phyloP scores from a whole-genome alignment of 1,284 basidiomycete genomes.

The Sutorius eximius region DNA sequence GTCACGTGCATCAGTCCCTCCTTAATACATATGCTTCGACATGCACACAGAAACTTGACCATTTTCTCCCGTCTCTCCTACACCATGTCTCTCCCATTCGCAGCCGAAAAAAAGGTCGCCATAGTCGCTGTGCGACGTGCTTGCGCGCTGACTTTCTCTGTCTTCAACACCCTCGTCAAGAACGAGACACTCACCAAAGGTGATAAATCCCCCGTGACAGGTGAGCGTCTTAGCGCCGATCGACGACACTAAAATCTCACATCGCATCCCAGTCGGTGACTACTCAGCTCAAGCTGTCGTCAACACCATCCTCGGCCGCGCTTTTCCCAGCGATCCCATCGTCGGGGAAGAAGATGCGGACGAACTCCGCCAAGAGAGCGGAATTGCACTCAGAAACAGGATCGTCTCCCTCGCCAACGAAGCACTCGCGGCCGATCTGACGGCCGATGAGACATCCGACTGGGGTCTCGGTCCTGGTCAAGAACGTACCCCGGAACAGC shows the following conservation, averaged over 20 bases:
- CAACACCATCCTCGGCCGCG: slow-evolving; percentile 69
- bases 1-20: not conserved
- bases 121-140: slow-evolving; percentile 90
- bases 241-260: not conserved
- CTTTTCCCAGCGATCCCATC: slow-evolving; percentile 86
- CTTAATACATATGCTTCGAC: slow-evolving; percentile 7
- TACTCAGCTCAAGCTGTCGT: slow-evolving; percentile 90
- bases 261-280: slow-evolving; percentile 69
- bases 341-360: slow-evolving; percentile 95
- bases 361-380: slow-evolving; percentile 64
- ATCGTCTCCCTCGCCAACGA: slow-evolving; percentile 87
- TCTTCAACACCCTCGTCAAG: slow-evolving; percentile 87
- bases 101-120: slow-evolving; percentile 69
- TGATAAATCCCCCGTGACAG: slow-evolving; percentile 96
- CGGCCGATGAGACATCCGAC: slow-evolving; percentile 47
- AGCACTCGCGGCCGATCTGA: slow-evolving; percentile 61
- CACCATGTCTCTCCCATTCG: slow-evolving; percentile 32
- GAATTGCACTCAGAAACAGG: slow-evolving; percentile 57
- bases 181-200: slow-evolving; percentile 88
- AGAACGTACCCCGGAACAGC: slow-evolving; percentile 51
- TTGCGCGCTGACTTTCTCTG: slow-evolving; percentile 79
- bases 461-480: slow-evolving; percentile 69
- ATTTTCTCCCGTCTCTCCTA: not conserved
- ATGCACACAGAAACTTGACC: slow-evolving; percentile 2
- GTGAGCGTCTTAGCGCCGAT: slow-evolving; percentile 49